These are phyloP conservation scores for Picocystis salinarum DNA, from an alignment of 139 green algal genomes.

Conservation along the genomic window DNA sequence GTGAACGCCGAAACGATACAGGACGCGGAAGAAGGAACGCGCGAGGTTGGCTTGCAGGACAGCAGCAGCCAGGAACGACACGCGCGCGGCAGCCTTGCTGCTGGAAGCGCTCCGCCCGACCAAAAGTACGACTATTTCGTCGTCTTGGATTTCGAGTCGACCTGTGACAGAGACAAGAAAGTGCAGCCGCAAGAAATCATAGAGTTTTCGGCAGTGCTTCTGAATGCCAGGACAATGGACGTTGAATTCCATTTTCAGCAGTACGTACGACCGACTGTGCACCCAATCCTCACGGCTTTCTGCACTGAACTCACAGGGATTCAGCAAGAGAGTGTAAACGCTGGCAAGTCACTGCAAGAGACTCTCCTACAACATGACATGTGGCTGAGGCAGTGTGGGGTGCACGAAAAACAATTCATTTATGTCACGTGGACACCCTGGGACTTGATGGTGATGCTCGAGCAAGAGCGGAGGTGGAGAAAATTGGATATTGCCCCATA, in stretches of 20 bases:
- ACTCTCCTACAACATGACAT: conserved; percentile 18
- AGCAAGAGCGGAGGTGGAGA: conserved; percentile 37
- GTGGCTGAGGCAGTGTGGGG: conserved; percentile 27
- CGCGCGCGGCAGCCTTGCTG: no score
- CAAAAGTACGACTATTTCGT: conserved; percentile 18
- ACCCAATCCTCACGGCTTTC: conserved; percentile 34
- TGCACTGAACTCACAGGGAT: conserved; percentile 48
- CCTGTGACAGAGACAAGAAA: conserved; percentile 16
- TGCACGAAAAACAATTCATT: conserved; percentile 12
- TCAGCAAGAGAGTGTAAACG: conserved; percentile 31
- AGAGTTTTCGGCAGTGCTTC: conserved; percentile 30
- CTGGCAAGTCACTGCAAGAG: conserved; percentile 17
- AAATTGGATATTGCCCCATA: conserved; percentile 29
- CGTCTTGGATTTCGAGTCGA: conserved; percentile 32
- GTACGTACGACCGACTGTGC: conserved; percentile 31
- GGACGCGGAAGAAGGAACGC: no score
- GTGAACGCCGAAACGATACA: no score
- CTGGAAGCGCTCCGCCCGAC: conserved; percentile 1
- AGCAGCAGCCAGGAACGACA: no score
- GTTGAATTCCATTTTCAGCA: conserved; percentile 23
- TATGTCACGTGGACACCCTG: conserved; percentile 48
- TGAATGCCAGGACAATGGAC: conserved; percentile 19
- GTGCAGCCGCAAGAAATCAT: conserved; percentile 42
- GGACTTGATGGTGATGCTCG: conserved; percentile 39
- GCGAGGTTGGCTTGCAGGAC: no score